Base-by-base conservation (phyloP, 2,329 filamentous ascomycete genomes). In the Clonostachys byssicola region DNA sequence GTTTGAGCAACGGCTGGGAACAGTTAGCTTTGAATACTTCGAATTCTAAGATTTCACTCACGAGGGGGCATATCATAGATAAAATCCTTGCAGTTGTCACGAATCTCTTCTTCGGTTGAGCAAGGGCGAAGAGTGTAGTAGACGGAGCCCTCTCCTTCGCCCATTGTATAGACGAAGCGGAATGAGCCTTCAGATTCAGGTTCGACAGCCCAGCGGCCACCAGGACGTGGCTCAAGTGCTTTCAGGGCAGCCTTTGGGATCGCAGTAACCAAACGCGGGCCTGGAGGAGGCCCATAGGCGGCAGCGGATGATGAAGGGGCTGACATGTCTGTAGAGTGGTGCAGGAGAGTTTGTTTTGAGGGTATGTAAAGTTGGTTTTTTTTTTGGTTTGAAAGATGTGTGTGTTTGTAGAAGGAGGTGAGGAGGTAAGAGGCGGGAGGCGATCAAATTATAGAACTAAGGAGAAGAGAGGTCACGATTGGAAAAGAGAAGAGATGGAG, bases 91-190 rank as follows among this genome's bases (percentile, higher is more conserved):
- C 49, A 53, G 17, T 50, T 45, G 13, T 40, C 40, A 8, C 41
- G 42, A 16, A 51, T 40, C 12, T 48, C 48, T 40, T 49, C 47
- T 42, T 48, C 45, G 23, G 51, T 53, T 10, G 43, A 48, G 44
- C 51, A 53, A 17, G 50, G 40, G 13, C 44, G 49, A 40, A 53
- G 51, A 16, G 41, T 50, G 34, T 40, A 51, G 33, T 44, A 46
- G 30, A 50, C 42, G 18, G 47, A n/a, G n/a, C n/a, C 41, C 16
- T 43, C 18, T 23, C 12, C 6, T 36, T 5, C 46, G 44, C 14
- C 44, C 49, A 36, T 52, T 42, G 42, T 50, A 47, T 51, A 53
- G 5, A 45, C 44, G 18, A 51, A 34, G 23, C 40, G 45, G 44
- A 47, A 49, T 12, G 44, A 23, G 13, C 50, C 49, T 8, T 48